A percentile compares a stretch with the other conserved stretches of the same genome.
Conservation (phyloP, 75 land plant genomes). For the Isoetes taiwanensis region DNA sequence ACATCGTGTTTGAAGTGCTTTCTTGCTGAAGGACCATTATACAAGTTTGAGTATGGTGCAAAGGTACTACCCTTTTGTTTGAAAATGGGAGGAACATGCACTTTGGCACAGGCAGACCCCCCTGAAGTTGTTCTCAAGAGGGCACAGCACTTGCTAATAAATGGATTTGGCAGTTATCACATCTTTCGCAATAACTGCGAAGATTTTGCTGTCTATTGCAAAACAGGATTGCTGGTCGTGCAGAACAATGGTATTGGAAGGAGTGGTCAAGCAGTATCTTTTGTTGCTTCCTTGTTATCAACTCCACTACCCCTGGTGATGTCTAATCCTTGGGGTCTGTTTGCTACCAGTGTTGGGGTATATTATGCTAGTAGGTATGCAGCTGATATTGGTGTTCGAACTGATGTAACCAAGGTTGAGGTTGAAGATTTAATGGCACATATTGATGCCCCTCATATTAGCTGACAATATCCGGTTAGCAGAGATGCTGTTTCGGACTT, state of each 20-base stretch:
- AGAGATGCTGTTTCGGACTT: no score
- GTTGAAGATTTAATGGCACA: slow-evolving; percentile 61
- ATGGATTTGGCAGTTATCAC: slow-evolving; percentile 81
- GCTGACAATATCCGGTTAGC: no score
- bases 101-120: slow-evolving; percentile 58
- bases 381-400: slow-evolving; percentile 59
- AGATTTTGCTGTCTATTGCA: slow-evolving; percentile 84
- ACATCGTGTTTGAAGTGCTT: slow-evolving; percentile 76
- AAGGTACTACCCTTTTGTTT: slow-evolving; percentile 53
- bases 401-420: slow-evolving; percentile 46
- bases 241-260: slow-evolving; percentile 31
- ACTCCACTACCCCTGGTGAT: slow-evolving; percentile 53
- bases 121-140: slow-evolving; percentile 63
- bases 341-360: slow-evolving; percentile 41
- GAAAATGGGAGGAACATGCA: slow-evolving; percentile 91
- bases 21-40: slow-evolving; percentile 55
- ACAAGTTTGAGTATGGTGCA: slow-evolving; percentile 71
- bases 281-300: slow-evolving; percentile 60
- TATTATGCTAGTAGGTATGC: slow-evolving; percentile 71
- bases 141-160: slow-evolving; percentile 49
- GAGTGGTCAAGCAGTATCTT: slow-evolving; percentile 76
- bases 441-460: no score
- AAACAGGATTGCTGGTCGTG: slow-evolving; percentile 56
- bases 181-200: slow-evolving; percentile 82
- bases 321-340: slow-evolving; percentile 55